Base-by-base conservation (phyloP, 2,329 filamentous ascomycete genomes). In the Stagonosporopsis cucurbitacearum region DNA sequence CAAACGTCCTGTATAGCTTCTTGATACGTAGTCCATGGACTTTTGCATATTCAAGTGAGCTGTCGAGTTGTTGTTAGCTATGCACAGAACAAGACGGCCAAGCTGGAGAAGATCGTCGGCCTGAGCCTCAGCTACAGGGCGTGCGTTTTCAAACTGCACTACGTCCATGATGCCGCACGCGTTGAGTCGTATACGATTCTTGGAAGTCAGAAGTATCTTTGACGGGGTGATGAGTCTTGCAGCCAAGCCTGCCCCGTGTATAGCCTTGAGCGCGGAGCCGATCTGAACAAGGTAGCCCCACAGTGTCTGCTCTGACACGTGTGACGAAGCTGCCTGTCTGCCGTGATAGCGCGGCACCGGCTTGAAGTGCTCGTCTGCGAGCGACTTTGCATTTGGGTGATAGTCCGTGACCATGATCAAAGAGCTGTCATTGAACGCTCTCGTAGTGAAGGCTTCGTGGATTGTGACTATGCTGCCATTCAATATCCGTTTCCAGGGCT, bases 231-330 rank as follows among this genome's bases (percentile, higher is more conserved):
- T 86, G 48, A 94, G 89, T 44, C 93, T 86, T 33, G 93, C 94
- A 20, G 95, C 94, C 36, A 98, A 81, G 19, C 90, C 90, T 51
- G 84, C 85, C 12, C 84, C 82, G 71, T 99, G 95, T 35, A 99
- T 94, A 0, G 90, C 85, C 71, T 91, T 94, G 32, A 99, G 80
- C 1, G 91, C 95, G 62, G 90, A 95, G 35, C 92, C 88, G 58
- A 99, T 88, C 74, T 99, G 95, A 6, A 93, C 89, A 57, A 97
- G 86, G 73, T 98, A 99, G 40, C 87, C 86, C 95, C 95, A 99
- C 1, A 99, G 77, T 1, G 91, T 82, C 52, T 87, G 85, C 74
- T 98, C 94, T 82, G 73, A 75, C 75, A 72, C 77, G 75, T 62
- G 72, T 73, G 69, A 72, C 8, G 73, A 69, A 4, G 72, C 60